phyloP scores from a whole-genome alignment of 2,329 filamentous ascomycete genomes.

The Ascochyta lentis region DNA sequence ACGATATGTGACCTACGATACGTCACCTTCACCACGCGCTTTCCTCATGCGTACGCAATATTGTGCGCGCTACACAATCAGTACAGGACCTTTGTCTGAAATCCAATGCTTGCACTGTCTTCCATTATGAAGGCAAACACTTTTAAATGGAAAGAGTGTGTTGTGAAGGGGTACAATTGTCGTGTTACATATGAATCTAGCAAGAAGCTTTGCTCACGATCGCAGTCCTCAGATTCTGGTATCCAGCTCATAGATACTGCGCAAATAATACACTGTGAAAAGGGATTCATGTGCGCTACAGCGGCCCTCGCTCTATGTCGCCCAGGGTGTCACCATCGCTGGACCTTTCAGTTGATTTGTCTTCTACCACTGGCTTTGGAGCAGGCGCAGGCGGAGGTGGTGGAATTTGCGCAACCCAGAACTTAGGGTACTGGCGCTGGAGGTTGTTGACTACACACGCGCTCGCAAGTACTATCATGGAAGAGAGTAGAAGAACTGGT shows the following conservation, averaged over 20 bases:
- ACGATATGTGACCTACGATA: background rate
- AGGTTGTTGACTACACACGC: constrained; percentile 55
- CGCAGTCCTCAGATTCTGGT: background rate
- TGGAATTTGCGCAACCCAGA: constrained; percentile 53
- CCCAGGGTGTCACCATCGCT: constrained; percentile 18
- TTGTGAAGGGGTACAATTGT: too few relatives aligned
- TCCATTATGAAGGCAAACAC: too few relatives aligned
- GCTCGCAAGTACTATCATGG: constrained; percentile 48
- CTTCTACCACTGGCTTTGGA: constrained; percentile 19
- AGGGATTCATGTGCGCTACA: background rate
- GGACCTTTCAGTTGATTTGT: constrained; percentile 18
- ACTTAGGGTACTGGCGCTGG: constrained; percentile 54
- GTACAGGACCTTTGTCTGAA: too few relatives aligned
- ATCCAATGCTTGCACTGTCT: too few relatives aligned
- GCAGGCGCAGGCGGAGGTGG: constrained; percentile 23
- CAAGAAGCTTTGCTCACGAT: too few relatives aligned
- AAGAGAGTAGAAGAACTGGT: constrained; percentile 51
- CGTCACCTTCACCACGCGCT: background rate
- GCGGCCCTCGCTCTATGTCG: constrained; percentile 29
- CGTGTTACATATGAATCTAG: too few relatives aligned
- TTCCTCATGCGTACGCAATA: background rate
- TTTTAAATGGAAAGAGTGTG: too few relatives aligned
- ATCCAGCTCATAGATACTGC: background rate
- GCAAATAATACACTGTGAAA: background rate
- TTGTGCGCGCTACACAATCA: too few relatives aligned